Base-by-base conservation (phyloP, 768 basidiomycete species). In the Hygrocybe coccinea region DNA sequence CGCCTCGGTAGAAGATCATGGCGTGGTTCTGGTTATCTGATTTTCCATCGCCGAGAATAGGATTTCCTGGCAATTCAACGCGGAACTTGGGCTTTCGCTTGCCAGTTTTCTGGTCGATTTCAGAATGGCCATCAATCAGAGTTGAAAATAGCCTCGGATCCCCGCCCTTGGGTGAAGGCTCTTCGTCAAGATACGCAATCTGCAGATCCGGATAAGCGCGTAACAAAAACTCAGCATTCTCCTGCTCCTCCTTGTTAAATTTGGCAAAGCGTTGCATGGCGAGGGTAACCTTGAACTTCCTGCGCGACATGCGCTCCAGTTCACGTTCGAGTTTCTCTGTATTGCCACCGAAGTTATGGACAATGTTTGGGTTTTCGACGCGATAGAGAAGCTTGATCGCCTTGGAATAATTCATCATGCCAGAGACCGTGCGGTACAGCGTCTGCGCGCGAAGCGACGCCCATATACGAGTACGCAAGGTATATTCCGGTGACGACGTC, bases 401-500 rank as follows among this genome's bases (percentile, higher is more conserved):
- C 75, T 99, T 99, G 65, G 93, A 89, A 74, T 99, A 99, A 76
- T 99, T 98, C 97, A 99, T 98, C 92, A 99, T 97, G 59, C 97
- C 97, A 4, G 97, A 98, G 17, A 98, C 93, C 10, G 97, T 99
- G 59, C 97, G 87, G 72, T 99, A 99, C 33, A 99, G 83, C 0
- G 97, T 99, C 74, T 99, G 97, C 5, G 95, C 95, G 52, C 97
- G 91, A 24, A 99, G 81, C 2, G 95, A 97, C 2, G 97, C 95
- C 97, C 97, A 98, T 62, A 99, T 99, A 71, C 97, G 91, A 0
- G 95, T 98, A 60, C 97, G 92, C 45, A 99, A 84, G 33, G 97
- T 99, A 71, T 97, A 98, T 69, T 99, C 97, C 1, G 97, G 97
- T 4, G 95, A 94, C 2, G 97, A 93, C 3, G 90, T 97, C 77